These are phyloP conservation scores for Warburgia ugandensis DNA, from an alignment of 164 flowering plant species.

Conservation along the genomic window DNA sequence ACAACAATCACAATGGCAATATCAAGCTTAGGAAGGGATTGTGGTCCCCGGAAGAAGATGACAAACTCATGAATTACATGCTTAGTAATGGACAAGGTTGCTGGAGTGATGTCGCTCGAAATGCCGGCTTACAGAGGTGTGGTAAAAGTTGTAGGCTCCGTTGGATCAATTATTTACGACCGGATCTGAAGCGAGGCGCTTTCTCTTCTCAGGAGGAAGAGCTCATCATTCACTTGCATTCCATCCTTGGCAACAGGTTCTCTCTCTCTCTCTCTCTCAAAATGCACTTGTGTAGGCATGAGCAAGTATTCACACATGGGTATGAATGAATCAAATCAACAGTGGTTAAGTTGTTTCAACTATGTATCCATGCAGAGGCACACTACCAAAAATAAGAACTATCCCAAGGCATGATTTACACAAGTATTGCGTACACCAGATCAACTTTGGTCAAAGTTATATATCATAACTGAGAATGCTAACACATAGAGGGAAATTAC, in stretches of 20 bases:
- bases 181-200: constrained; percentile 69
- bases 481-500: too few relatives aligned
- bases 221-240: constrained; percentile 55
- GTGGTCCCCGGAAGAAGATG: constrained; percentile 82
- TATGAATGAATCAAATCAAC: too few relatives aligned
- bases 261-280: neutral
- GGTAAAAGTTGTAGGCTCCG: constrained; percentile 80
- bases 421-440: too few relatives aligned
- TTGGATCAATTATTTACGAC: constrained; percentile 68
- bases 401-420: too few relatives aligned
- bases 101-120: constrained; percentile 71
- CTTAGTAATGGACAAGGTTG: constrained; percentile 63
- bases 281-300: neutral
- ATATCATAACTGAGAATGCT: too few relatives aligned
- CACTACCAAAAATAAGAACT: neutral
- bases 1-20: neutral
- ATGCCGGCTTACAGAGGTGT: constrained; percentile 64
- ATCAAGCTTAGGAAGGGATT: constrained; percentile 52
- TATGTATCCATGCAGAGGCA: neutral
- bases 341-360: too few relatives aligned
- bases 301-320: too few relatives aligned
- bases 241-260: constrained; percentile 71
- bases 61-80: constrained; percentile 64
- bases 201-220: constrained; percentile 62
- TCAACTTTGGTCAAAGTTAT: too few relatives aligned